These are phyloP conservation scores for Vararia minispora DNA, from an alignment of 768 basidiomycete genomes.

Conservation along the genomic window DNA sequence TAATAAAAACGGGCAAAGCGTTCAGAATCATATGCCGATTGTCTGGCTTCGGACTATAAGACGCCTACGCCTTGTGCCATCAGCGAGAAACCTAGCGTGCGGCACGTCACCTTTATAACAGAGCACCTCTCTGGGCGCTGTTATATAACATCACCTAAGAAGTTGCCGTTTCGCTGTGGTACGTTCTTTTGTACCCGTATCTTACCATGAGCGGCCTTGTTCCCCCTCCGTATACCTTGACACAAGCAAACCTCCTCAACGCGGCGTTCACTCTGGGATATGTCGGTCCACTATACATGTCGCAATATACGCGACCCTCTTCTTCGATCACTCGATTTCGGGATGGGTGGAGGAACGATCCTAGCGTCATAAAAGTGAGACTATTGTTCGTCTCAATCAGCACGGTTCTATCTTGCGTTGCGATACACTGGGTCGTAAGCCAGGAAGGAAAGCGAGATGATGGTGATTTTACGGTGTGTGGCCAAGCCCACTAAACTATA, in stretches of 20 bases:
- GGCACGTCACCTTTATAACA: no score
- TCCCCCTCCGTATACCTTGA: conserved; percentile 16
- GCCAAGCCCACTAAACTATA: not conserved
- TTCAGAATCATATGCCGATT: no score
- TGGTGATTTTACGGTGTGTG: not conserved
- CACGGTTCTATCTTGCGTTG: conserved; percentile 44
- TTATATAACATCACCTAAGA: no score
- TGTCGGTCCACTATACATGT: conserved; percentile 77
- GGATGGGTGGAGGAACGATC: conserved; percentile 70
- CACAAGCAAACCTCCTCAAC: conserved; percentile 41
- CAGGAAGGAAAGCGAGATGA: no score
- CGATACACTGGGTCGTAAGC: conserved; percentile 39
- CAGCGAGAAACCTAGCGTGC: no score
- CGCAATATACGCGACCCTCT: conserved; percentile 48
- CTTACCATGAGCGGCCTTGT: conserved; percentile 11
- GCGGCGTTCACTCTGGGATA: conserved; percentile 53
- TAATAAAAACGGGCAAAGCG: no score
- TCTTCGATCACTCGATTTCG: conserved; percentile 29
- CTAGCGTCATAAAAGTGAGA: conserved; percentile 73
- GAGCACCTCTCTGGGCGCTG: no score
- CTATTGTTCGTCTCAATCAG: conserved; percentile 55
- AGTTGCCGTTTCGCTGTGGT: no score
- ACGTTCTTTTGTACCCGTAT: not conserved
- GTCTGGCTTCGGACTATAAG: no score
- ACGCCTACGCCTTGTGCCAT: no score